These are phyloP conservation scores for Xylariaceae sp. DNA, from an alignment of 2,329 filamentous ascomycete species.

Conservation along the genomic window DNA sequence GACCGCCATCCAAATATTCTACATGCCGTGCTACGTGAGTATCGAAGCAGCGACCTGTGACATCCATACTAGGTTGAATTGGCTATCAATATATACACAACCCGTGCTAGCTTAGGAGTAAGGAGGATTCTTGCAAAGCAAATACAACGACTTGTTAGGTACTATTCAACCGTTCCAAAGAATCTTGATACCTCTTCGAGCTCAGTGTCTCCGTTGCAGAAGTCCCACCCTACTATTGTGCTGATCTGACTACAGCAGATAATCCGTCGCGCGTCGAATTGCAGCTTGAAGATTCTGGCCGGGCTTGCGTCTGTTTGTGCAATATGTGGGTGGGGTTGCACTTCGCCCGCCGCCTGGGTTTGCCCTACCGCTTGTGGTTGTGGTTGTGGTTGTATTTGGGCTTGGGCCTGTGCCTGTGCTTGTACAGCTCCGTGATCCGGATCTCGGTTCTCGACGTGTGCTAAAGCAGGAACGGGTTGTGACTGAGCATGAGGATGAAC, in stretches of 20 bases:
- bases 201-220: slow-evolving; percentile 84
- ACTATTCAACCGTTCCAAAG: slow-evolving; percentile 69
- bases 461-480: background rate
- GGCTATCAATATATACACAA: too few species aligned
- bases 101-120: too few species aligned
- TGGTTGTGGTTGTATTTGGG: slow-evolving; percentile 34
- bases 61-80: background rate
- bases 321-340: slow-evolving; percentile 50
- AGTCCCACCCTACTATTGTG: slow-evolving; percentile 96
- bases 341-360: slow-evolving; percentile 40
- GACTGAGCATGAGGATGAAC: slow-evolving; percentile 8
- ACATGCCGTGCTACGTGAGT: background rate
- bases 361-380: slow-evolving; percentile 17
- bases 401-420: slow-evolving; percentile 40
- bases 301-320: slow-evolving; percentile 54
- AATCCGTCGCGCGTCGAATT: slow-evolving; percentile 92
- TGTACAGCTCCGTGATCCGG: slow-evolving; percentile 23
- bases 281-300: slow-evolving; percentile 87
- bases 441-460: slow-evolving; percentile 18
- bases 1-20: background rate
- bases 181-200: slow-evolving; percentile 80
- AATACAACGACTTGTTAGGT: background rate
- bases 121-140: background rate
- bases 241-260: slow-evolving; percentile 93
- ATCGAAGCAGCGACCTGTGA: background rate